phyloP scores from a whole-genome alignment of 768 basidiomycete genomes.

The Postia placenta region DNA sequence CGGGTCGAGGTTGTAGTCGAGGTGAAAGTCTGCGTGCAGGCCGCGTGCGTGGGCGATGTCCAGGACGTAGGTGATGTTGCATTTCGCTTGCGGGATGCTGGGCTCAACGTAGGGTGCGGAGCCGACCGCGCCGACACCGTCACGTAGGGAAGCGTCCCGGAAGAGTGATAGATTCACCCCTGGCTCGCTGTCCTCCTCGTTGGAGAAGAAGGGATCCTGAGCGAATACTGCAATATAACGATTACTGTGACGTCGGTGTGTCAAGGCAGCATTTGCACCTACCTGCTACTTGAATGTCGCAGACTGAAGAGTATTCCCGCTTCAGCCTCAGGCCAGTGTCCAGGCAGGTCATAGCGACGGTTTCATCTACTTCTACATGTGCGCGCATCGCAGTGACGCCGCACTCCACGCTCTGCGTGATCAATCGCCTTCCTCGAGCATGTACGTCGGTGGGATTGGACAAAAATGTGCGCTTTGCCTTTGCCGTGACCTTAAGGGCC shows the following conservation, averaged over 20 bases:
- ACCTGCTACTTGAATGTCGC: slow-evolving; percentile 58
- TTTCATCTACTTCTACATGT: slow-evolving; percentile 59
- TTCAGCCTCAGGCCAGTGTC: slow-evolving; percentile 44
- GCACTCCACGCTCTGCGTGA: slow-evolving; percentile 50
- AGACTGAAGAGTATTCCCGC: slow-evolving; percentile 36
- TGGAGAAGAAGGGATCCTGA: slow-evolving; percentile 50
- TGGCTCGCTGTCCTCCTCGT: slow-evolving; percentile 26
- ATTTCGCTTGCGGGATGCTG: slow-evolving; percentile 37
- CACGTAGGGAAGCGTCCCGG: slow-evolving; percentile 30
- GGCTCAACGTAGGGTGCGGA: slow-evolving; percentile 65
- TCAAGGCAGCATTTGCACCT: slow-evolving; percentile 3
- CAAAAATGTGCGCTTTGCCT: slow-evolving; percentile 46
- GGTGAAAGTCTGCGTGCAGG: slow-evolving; percentile 56
- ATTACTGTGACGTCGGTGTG: too few species aligned
- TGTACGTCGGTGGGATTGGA: slow-evolving; percentile 39
- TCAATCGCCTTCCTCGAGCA: slow-evolving; percentile 44
- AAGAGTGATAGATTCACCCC: slow-evolving; percentile 44
- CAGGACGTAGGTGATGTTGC: slow-evolving; percentile 49
- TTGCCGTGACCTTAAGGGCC: slow-evolving; percentile 45
- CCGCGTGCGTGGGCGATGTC: slow-evolving; percentile 34
- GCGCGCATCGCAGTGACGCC: slow-evolving; percentile 65
- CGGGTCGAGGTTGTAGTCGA: slow-evolving; percentile 59
- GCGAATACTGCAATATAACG: slow-evolving; percentile 41
- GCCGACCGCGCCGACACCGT: slow-evolving; percentile 46
- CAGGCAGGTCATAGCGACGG: slow-evolving; percentile 49